A percentile compares a stretch with the other conserved stretches of the same genome.
Conservation (phyloP, 2,329 filamentous ascomycete genomes). For the Alternaria gaisen region DNA sequence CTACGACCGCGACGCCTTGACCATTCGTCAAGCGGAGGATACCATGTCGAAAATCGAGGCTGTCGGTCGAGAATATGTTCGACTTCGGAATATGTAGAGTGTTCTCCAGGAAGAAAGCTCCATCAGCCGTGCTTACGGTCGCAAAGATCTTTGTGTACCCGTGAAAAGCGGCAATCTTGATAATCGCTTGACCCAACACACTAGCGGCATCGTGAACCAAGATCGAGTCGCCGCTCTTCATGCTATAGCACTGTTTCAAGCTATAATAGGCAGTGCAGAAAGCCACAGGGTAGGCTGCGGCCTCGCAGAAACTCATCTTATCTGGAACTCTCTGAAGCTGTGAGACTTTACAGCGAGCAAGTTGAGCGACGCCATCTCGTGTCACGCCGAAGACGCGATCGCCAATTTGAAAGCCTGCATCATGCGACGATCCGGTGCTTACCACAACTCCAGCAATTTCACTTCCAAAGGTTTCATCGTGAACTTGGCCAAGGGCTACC, state of each 20-base stretch:
- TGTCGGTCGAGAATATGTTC: slow-evolving; percentile 31
- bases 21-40: slow-evolving; percentile 26
- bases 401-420: slow-evolving; percentile 7
- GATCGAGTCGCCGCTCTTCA: not conserved
- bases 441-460: slow-evolving; percentile 30
- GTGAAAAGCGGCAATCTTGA: not conserved
- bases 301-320: slow-evolving; percentile 20
- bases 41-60: slow-evolving; percentile 3
- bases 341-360: slow-evolving; percentile 9
- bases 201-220: slow-evolving; percentile 9
- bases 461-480: slow-evolving; percentile 20
- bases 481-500: slow-evolving; percentile 38
- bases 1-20: slow-evolving; percentile 45
- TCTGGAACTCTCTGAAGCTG: slow-evolving; percentile 21
- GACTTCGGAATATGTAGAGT: slow-evolving; percentile 23
- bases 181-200: slow-evolving; percentile 6
- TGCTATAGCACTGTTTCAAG: not conserved
- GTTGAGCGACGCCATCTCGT: slow-evolving; percentile 13
- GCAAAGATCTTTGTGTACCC: slow-evolving; percentile 10
- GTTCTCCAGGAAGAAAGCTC: slow-evolving; percentile 18
- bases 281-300: slow-evolving; percentile 21
- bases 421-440: not conserved
- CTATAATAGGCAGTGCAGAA: slow-evolving; percentile 11
- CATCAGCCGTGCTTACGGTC: slow-evolving; percentile 20
- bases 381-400: slow-evolving; percentile 22